Base-by-base conservation (phyloP, 2,329 filamentous ascomycete genomes). In the Cladosporium sp. region DNA sequence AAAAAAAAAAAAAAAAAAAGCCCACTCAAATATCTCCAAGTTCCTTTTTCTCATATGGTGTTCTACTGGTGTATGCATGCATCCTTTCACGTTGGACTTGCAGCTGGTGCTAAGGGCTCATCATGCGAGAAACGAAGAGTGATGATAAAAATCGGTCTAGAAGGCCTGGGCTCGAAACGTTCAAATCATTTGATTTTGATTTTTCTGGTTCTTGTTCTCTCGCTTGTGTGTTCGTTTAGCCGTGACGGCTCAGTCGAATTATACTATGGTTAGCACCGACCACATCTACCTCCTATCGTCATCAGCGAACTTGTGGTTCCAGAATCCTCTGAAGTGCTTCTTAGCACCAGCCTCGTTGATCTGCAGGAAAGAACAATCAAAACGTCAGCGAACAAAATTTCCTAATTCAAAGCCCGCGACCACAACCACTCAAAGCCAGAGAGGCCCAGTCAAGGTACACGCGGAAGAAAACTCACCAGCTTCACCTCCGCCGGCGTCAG, bases 401-500 rank as follows among this genome's bases (percentile, higher is more conserved):
- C 26, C 7, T 16, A 23, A 12, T 16, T 5, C 10, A 5, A 8
- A 29, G 16, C 52, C 52, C 33, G 3, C 33, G 5, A 35, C 3
- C 33, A 35, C 33, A 16, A 14, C 11, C 5, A 35, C 12, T 26
- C 12, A 35, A 35, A 10, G 8, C 31, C 10, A 11, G 31, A 33
- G 1, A 35, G 14, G 33, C 33, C 33, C 23, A 26, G 14, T 1
- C 33, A 35, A 35, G 33, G 12, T 14, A 35, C 33, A 5, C 33
- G 23, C 23, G 23, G 23, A 3, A 16, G 33, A 5, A 18, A 55
- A 60, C 70, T 65, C 37, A 74, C 73, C 67, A 83, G 77, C 66
- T 84, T 77, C 28, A 89, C 79, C 75, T 89, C 87, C 53, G 79
- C 79, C 0, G 85, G 84, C 6, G 84, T 88, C 68, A 89, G 72